Evolutionary conservation across 331 rosid species (phyloP).

Genomic region (Phaseolus coccineus): DNA sequence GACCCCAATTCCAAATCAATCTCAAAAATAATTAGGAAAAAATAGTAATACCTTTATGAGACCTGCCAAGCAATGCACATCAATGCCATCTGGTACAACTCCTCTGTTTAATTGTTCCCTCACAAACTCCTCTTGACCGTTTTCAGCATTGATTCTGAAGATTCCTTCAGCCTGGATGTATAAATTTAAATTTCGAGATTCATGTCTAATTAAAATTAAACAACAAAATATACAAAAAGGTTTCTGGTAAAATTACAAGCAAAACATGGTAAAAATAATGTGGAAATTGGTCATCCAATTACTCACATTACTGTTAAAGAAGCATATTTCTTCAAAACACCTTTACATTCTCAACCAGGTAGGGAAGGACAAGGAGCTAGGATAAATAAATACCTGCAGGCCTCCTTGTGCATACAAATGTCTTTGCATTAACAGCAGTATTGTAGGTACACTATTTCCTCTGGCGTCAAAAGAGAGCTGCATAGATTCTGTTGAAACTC

Average conservation of each 20-base stretch:
- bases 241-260: slow-evolving; percentile 18
- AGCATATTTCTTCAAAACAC: slow-evolving; percentile 24
- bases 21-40: neutral
- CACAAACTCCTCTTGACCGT: slow-evolving; percentile 92
- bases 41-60: slow-evolving; percentile 77
- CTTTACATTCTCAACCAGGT: slow-evolving; percentile 14
- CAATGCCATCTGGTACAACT: slow-evolving; percentile 77
- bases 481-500: slow-evolving; percentile 99
- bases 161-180: slow-evolving; percentile 91
- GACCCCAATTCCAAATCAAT: slow-evolving; percentile 25
- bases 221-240: slow-evolving; percentile 27
- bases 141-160: slow-evolving; percentile 90
- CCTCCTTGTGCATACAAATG: slow-evolving; percentile 87
- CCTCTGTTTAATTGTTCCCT: slow-evolving; percentile 92
- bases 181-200: slow-evolving; percentile 39
- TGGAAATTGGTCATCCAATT: slow-evolving; percentile 5
- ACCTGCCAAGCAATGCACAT: slow-evolving; percentile 95
- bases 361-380: slow-evolving; percentile 29
- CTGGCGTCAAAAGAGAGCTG: slow-evolving; percentile 96
- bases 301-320: neutral
- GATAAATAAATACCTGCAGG: slow-evolving; percentile 69
- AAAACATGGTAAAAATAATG: neutral
- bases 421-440: slow-evolving; percentile 89
- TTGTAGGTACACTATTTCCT: slow-evolving; percentile 96
- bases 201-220: slow-evolving; percentile 35